These are phyloP conservation scores for Crataegus laevigata DNA, from an alignment of 306 rosid genomes.

Conservation along the genomic window DNA sequence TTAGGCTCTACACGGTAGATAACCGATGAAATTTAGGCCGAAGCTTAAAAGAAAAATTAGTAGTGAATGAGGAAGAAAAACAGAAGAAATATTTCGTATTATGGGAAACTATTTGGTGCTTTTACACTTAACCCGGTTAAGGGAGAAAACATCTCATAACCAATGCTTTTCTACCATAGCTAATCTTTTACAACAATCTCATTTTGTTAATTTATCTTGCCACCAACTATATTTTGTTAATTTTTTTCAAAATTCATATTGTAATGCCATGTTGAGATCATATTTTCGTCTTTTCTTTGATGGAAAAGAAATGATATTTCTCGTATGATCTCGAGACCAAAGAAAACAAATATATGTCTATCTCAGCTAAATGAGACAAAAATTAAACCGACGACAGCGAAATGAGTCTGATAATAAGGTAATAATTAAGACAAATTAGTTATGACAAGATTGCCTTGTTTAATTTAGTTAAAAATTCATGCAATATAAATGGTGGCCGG, in stretches of 20 bases:
- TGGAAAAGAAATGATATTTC: not conserved
- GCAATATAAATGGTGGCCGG: not conserved
- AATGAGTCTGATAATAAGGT: not conserved
- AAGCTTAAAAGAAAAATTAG: too few species aligned
- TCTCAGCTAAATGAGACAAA: too few species aligned
- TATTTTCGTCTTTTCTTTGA: not conserved
- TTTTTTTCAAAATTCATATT: not conserved
- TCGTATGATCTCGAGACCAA: not conserved
- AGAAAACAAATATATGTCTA: not conserved
- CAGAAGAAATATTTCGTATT: too few species aligned
- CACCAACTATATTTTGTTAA: too few species aligned
- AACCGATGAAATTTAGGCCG: too few species aligned
- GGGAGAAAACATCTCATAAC: not conserved
- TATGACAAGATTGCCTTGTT: not conserved
- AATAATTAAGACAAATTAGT: not conserved
- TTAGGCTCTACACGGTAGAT: too few species aligned
- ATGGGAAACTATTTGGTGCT: too few species aligned
- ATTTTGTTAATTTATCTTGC: too few species aligned
- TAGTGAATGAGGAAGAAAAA: too few species aligned
- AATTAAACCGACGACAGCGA: too few species aligned
- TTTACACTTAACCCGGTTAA: not conserved
- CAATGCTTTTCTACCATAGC: not conserved
- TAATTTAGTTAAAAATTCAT: not conserved
- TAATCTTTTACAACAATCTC: not conserved
- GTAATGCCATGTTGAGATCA: not conserved